Conservation (phyloP, 2,329 filamentous ascomycete species). For the Neoascochyta sp. region DNA sequence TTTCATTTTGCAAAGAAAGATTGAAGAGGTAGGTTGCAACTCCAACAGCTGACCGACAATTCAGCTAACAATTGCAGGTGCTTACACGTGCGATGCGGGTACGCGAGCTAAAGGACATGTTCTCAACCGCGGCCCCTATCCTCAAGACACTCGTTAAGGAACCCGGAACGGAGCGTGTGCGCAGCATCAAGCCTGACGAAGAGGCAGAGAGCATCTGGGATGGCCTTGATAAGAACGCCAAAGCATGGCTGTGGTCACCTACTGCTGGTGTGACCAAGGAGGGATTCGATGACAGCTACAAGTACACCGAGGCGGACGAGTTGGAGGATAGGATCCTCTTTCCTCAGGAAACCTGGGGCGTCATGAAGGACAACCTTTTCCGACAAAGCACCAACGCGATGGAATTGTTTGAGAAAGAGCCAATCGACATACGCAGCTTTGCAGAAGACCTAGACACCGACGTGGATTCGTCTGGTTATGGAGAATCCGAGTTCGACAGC, state of each 20-base stretch:
- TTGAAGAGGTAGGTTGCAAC: conserved; percentile 30
- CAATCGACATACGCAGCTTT: conserved; percentile 14
- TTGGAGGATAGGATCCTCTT: conserved; percentile 44
- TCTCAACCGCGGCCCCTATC: conserved; percentile 31
- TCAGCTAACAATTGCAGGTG: conserved; percentile 17
- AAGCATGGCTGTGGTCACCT: conserved; percentile 7
- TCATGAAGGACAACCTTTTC: conserved; percentile 18
- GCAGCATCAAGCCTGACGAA: conserved; percentile 39
- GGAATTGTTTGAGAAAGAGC: conserved; percentile 20
- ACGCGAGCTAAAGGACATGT: conserved; percentile 27
- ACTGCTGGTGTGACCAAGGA: conserved; percentile 6
- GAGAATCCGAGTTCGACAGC: conserved; percentile 9
- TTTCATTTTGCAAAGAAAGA: conserved; percentile 25
- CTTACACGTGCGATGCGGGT: conserved; percentile 40
- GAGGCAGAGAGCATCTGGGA: conserved; percentile 35
- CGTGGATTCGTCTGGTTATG: conserved; percentile 11
- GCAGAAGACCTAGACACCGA: conserved; percentile 17
- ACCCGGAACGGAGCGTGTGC: conserved; percentile 30
- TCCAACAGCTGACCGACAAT: not conserved
- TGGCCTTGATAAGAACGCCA: conserved; percentile 18
- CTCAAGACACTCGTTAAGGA: conserved; percentile 39
- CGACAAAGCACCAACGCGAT: conserved; percentile 15
- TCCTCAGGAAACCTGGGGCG: conserved; percentile 30
- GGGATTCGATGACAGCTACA: conserved; percentile 20
- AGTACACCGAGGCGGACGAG: conserved; percentile 41